These are phyloP conservation scores for Berberis vulgaris DNA, from an alignment of 164 flowering plant species.

Conservation along the genomic window DNA sequence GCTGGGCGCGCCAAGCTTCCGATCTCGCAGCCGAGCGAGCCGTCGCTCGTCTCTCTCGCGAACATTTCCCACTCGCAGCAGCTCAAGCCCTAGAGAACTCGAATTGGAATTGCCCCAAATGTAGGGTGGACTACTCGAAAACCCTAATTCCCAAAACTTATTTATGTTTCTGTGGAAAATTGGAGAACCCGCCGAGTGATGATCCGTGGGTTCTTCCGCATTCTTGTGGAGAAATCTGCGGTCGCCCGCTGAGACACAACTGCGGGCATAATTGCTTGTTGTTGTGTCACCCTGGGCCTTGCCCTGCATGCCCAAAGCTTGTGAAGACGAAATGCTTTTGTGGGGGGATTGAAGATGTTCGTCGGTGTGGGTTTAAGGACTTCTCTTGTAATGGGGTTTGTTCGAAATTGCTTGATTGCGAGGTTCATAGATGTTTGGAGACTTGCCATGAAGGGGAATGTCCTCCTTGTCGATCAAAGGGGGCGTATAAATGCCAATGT, in stretches of 20 bases:
- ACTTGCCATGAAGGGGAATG: slow-evolving; percentile 71
- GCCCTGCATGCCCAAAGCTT: slow-evolving; percentile 88
- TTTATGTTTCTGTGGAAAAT: slow-evolving; percentile 74
- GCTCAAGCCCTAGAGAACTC: slow-evolving; percentile 27
- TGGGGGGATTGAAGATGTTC: slow-evolving; percentile 48
- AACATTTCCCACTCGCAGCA: slow-evolving; percentile 36
- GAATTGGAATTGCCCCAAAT: slow-evolving; percentile 88
- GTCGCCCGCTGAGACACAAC: slow-evolving; percentile 39
- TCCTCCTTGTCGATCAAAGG: slow-evolving; percentile 58
- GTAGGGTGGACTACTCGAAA: slow-evolving; percentile 57
- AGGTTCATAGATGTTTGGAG: slow-evolving; percentile 47
- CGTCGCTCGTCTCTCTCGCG: slow-evolving; percentile 37
- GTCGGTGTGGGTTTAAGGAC: slow-evolving; percentile 64
- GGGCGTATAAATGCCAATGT: slow-evolving; percentile 49
- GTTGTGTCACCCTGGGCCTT: slow-evolving; percentile 90
- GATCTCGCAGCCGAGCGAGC: slow-evolving; percentile 60
- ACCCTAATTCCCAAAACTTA: slow-evolving; percentile 51
- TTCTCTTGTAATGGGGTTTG: slow-evolving; percentile 59
- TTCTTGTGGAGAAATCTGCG: slow-evolving; percentile 84
- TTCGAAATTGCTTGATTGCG: slow-evolving; percentile 46
- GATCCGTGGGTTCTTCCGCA: slow-evolving; percentile 96
- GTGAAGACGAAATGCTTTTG: slow-evolving; percentile 61
- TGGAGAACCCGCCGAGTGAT: slow-evolving; percentile 57
- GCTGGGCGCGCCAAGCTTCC: slow-evolving; percentile 84
- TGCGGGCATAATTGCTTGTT: slow-evolving; percentile 81